phyloP scores from a whole-genome alignment of 2,329 filamentous ascomycete species.

The Fusarium incarnatum region DNA sequence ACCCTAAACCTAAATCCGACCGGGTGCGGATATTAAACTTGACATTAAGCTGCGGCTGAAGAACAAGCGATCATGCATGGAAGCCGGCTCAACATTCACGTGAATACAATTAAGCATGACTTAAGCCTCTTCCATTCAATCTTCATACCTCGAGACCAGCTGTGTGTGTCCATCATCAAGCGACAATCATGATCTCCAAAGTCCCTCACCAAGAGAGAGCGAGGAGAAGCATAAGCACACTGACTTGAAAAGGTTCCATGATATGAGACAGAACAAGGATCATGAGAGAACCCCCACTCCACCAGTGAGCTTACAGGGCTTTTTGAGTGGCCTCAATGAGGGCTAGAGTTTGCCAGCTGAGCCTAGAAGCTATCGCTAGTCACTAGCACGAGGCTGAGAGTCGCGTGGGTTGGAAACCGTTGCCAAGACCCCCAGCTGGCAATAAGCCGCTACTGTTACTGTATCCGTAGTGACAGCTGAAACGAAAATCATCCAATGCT shows the following conservation, averaged over 20 bases:
- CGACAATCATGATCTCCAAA: neutral
- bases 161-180: neutral
- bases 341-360: constrained; percentile 38
- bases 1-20: constrained; percentile 24
- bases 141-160: neutral
- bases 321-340: constrained; percentile 30
- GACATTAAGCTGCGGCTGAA: neutral
- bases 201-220: constrained; percentile 1
- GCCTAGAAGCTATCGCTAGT: constrained; percentile 26
- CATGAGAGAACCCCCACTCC: constrained; percentile 11
- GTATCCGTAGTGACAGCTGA: constrained; percentile 18
- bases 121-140: neutral
- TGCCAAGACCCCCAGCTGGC: constrained; percentile 34
- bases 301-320: constrained; percentile 26
- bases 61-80: neutral
- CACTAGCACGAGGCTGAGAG: constrained; percentile 40
- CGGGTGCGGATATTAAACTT: neutral
- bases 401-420: constrained; percentile 24
- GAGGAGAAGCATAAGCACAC: constrained; percentile 9
- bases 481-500: constrained; percentile 14
- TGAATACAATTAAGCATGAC: neutral
- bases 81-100: neutral
- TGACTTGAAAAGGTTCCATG: constrained; percentile 16
- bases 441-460: constrained; percentile 13
- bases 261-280: constrained; percentile 19